Conservation (phyloP, 495 filamentous ascomycete genomes). For the Xylaria scruposa region DNA sequence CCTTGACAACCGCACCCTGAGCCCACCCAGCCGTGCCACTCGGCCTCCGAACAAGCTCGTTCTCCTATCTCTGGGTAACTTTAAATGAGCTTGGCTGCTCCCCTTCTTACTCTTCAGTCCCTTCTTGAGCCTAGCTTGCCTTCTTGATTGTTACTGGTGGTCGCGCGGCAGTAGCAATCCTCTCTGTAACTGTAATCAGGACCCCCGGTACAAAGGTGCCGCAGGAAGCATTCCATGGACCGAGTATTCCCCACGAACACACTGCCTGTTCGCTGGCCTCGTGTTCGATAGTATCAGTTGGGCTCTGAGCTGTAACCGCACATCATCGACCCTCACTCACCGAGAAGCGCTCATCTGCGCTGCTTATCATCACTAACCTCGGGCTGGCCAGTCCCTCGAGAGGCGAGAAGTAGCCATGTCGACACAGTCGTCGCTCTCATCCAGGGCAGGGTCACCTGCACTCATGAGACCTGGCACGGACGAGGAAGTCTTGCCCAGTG, state of each 20-base stretch:
- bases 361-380: constrained; percentile 20
- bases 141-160: constrained; percentile 13
- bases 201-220: constrained; percentile 28
- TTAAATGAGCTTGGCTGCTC: constrained; percentile 22
- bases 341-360: background rate
- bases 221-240: constrained; percentile 40
- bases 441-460: constrained; percentile 27
- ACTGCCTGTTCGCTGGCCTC: constrained; percentile 34
- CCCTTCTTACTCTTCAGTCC: background rate
- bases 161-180: constrained; percentile 20
- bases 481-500: constrained; percentile 55
- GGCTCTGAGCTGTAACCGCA: constrained; percentile 23
- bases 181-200: constrained; percentile 22
- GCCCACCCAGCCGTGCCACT: background rate
- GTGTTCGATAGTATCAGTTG: constrained; percentile 39
- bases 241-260: constrained; percentile 35
- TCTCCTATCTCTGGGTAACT: constrained; percentile 14
- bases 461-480: constrained; percentile 31
- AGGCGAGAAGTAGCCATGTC: constrained; percentile 32
- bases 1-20: constrained; percentile 16
- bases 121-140: background rate
- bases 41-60: constrained; percentile 5
- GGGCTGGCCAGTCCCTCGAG: constrained; percentile 1
- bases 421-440: constrained; percentile 33
- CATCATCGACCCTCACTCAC: background rate